Evolutionary conservation across 129 eudicot genomes (phyloP), one percentile per base, ranked within the genome.

Genomic region (Erigeron canadensis): DNA sequence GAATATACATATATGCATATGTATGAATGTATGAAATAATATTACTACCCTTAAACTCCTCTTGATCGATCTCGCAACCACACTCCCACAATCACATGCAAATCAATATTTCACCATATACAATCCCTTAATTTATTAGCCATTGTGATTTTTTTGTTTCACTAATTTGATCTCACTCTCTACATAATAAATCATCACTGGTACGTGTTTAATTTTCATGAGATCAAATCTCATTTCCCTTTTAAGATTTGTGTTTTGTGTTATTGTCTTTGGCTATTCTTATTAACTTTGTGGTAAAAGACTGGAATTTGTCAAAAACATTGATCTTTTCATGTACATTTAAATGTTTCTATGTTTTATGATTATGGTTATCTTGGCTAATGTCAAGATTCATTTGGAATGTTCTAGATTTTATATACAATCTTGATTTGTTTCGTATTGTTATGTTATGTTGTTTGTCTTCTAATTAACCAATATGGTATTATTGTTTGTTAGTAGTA

Each of bases 61-160:
- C n/a, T n/a, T n/a, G n/a, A n/a, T n/a, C 54, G 71, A 61, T 65
- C 75, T 75, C 60, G 43, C 66, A 67, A 55, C 79, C 72, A 67
- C 64, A 39, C 75, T 69, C 23, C 65, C 75, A 56, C 74, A 45
- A 47, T 56, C 75, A 56, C 74, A 45, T 47, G 5, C 74, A 70
- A 51, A 51, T 18, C 53, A 39, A 56, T 63, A 71, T 56, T 70
- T 44, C 55, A 67, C 58, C 72, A 67, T 17, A 67, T 17, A 4
- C 11, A 46, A 59, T 44, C 56, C 56, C 60, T 23, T 10, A 39
- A 69, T 51, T 38, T 9, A 8, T 13, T 12, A 15, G 23, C 38
- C n/a, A 47, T 37, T 10, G 9, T 7, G n/a, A 3, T 5, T 67
- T 47, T 11, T 16, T 34, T 16, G 2, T 39, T 69, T n/a, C 38